Percentiles rank a stretch among this genome's conserved stretches.
Evolutionary conservation across 148 eudicot species (phyloP).

Genomic region (Camellia granthamiana): DNA sequence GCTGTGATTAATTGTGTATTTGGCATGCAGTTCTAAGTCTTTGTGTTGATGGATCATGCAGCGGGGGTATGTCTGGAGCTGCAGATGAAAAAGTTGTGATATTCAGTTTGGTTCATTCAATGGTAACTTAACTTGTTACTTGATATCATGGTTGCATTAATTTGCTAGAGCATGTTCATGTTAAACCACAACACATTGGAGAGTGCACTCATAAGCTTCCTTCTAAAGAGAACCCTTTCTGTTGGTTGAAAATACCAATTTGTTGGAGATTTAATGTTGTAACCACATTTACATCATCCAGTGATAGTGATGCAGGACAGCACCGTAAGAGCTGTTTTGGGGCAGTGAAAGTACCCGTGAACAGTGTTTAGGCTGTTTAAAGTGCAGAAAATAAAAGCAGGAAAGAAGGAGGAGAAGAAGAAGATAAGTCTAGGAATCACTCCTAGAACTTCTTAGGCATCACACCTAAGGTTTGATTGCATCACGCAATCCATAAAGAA

Average conservation of each 20-base stretch:
- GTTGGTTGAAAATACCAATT: not conserved
- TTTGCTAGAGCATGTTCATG: not conserved
- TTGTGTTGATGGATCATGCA: slow-evolving; percentile 62
- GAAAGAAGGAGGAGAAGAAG: no score
- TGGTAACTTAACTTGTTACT: slow-evolving; percentile 33
- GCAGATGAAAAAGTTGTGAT: slow-evolving; percentile 75
- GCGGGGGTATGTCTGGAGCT: slow-evolving; percentile 78
- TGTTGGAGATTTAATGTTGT: not conserved
- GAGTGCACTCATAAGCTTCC: not conserved
- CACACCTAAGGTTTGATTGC: no score
- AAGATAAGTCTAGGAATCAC: no score
- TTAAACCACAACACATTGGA: not conserved
- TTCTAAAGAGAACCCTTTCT: not conserved
- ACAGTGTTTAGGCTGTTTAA: no score
- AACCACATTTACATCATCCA: not conserved
- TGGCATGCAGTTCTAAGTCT: slow-evolving; percentile 64
- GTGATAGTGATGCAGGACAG: no score
- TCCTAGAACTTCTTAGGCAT: no score
- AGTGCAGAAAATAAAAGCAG: no score
- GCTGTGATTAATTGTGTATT: slow-evolving; percentile 12
- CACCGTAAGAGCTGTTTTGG: no score
- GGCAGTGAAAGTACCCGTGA: no score
- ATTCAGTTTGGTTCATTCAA: slow-evolving; percentile 53
- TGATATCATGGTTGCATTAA: not conserved
- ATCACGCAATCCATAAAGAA: no score